phyloP scores from a whole-genome alignment of 208 protist species.

The Acanthamoeba castellanii region DNA sequence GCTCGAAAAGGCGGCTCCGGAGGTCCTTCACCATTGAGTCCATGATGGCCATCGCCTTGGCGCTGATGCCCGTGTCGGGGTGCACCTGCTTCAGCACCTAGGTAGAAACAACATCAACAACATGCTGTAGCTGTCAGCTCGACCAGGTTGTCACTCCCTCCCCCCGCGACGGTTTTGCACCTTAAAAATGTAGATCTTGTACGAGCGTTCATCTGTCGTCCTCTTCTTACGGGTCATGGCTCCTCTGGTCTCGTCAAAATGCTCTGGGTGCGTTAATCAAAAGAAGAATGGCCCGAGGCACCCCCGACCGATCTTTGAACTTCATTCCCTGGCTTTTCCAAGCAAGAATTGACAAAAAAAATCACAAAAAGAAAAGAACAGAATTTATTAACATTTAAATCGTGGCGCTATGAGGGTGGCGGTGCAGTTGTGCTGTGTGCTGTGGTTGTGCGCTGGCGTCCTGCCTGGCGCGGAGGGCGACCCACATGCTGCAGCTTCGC shows the following conservation, averaged over 20 bases:
- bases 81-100: conserved; percentile 96
- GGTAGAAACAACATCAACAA: conserved; percentile 82
- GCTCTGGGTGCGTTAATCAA: too few species aligned
- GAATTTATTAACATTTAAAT: too few species aligned
- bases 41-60: conserved; percentile 98
- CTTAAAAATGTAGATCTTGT: background rate
- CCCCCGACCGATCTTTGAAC: too few species aligned
- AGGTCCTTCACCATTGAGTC: conserved; percentile 96
- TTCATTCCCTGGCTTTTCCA: too few species aligned
- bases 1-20: conserved; percentile 93
- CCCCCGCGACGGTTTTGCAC: background rate
- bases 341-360: too few species aligned
- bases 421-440: too few species aligned
- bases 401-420: too few species aligned
- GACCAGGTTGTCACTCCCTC: too few species aligned
- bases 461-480: background rate
- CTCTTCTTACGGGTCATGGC: background rate
- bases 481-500: background rate
- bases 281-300: too few species aligned
- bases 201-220: background rate
- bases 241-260: too few species aligned
- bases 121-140: background rate
- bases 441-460: background rate
- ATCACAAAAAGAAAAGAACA: too few species aligned
- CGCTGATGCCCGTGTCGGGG: conserved; percentile 97